These are phyloP conservation scores for Endoconidiophora polonica DNA, from an alignment of 2,329 filamentous ascomycete species.

Conservation along the genomic window DNA sequence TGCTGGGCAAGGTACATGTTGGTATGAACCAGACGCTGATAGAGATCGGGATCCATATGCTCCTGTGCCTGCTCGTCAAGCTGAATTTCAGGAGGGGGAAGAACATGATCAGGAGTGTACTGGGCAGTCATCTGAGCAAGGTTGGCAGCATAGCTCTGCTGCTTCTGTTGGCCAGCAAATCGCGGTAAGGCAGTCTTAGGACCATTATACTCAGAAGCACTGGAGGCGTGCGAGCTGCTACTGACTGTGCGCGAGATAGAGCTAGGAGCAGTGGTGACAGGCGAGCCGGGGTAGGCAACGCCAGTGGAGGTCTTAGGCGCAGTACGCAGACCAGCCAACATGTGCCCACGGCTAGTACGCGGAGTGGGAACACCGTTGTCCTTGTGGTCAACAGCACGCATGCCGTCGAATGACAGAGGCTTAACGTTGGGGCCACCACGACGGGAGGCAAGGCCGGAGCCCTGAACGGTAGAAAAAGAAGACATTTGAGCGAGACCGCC, in stretches of 20 bases:
- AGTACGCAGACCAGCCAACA: slow-evolving; percentile 83
- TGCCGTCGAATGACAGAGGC: slow-evolving; percentile 62
- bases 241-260: slow-evolving; percentile 28
- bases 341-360: slow-evolving; percentile 83
- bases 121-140: slow-evolving; percentile 25
- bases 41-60: slow-evolving; percentile 68
- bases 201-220: slow-evolving; percentile 23
- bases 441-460: slow-evolving; percentile 67
- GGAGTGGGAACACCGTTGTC: slow-evolving; percentile 62
- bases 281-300: slow-evolving; percentile 53
- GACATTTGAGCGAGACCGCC: slow-evolving; percentile 97
- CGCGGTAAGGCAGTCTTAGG: slow-evolving; percentile 43
- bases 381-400: slow-evolving; percentile 50
- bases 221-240: slow-evolving; percentile 28
- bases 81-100: slow-evolving; percentile 68
- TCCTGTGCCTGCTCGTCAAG: slow-evolving; percentile 53
- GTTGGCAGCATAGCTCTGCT: slow-evolving; percentile 20
- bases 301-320: slow-evolving; percentile 74
- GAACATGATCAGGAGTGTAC: slow-evolving; percentile 73
- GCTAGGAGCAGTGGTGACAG: slow-evolving; percentile 25
- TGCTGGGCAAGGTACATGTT: slow-evolving; percentile 88
- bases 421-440: slow-evolving; percentile 81
- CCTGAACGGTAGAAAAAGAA: slow-evolving; percentile 55
- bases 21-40: slow-evolving; percentile 77
- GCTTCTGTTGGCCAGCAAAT: slow-evolving; percentile 20